Evolutionary conservation across 768 basidiomycete genomes (phyloP), one percentile per base, ranked within the genome.

Genomic region (Favolaschia claudopus): DNA sequence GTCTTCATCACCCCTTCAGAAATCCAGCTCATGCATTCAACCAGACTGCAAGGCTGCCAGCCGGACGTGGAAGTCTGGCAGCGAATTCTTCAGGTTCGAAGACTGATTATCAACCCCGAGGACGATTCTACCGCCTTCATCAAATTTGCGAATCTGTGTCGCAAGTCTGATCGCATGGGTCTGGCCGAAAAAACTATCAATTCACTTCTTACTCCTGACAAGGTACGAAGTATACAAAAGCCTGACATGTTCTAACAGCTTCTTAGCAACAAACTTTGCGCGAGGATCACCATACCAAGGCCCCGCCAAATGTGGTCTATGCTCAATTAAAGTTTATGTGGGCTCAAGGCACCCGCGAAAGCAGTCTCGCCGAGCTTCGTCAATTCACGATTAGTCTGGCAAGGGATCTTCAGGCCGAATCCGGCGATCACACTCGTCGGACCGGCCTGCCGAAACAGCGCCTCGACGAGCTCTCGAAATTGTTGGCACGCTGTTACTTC

Each of bases 61-160:
- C 93, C 94, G 22, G 97, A 99, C 64, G 97, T 99, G 33, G 97
- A 99, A 76, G 95, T 97, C 5, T 99, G 97, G 97, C 97, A 99
- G 73, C 88, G 96, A 20, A 93, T 99, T 51, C 81, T 99, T 6
- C 96, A 98, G 81, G 95, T 99, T 45, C 86, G 97, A 48, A 94
- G 95, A 0, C 81, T 99, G 49, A 95, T 99, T 27, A 79, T 98
- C 25, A 91, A 87, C 42, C 96, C 97, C 0, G 92, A 92, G 59
- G 95, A 97, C 66, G 95, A 98, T 70, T 93, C 92, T 34, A 85
- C 91, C 44, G 97, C 96, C 86, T 99, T 96, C 95, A 97, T 99
- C 74, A 95, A 97, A 75, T 98, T 99, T 69, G 95, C 96, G 3
- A 99, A 99, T 68, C 78, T 99, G 1, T 99, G 97, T 71, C 92